Conservation (phyloP, 352 stramenopile genomes). For the Globisporangium mamillatum region DNA sequence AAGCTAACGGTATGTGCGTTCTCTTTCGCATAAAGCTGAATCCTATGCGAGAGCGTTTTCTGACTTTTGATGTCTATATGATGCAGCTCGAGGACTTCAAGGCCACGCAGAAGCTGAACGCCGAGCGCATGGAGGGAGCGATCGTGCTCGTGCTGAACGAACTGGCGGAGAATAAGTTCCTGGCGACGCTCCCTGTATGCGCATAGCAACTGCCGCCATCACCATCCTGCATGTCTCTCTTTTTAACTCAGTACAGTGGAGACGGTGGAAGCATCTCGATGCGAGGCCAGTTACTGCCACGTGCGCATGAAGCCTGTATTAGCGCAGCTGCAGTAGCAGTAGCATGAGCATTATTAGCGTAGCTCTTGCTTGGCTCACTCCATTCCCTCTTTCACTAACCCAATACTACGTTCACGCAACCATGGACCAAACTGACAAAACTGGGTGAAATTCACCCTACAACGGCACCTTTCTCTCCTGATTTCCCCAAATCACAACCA, state of each 20-base stretch:
- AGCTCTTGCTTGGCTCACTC: not conserved
- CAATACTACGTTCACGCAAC: not conserved
- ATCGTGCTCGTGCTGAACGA: constrained; percentile 59
- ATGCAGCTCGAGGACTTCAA: constrained; percentile 70
- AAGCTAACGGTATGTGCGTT: constrained; percentile 57
- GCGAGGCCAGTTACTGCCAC: not conserved
- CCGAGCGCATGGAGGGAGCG: constrained; percentile 60
- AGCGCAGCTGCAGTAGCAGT: not conserved
- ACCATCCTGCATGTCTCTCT: not conserved
- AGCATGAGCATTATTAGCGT: not conserved
- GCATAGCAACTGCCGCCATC: not conserved
- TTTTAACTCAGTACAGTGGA: not conserved
- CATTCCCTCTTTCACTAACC: constrained; percentile 4
- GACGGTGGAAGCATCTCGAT: constrained; percentile 10
- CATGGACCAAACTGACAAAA: constrained; percentile 1
- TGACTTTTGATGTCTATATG: not conserved
- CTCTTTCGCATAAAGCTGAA: not conserved
- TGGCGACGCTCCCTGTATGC: constrained; percentile 26
- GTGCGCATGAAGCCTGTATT: not conserved
- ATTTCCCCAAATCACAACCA: constrained; percentile 2
- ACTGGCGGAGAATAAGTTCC: constrained; percentile 30
- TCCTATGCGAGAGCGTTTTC: not conserved
- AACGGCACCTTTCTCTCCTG: not conserved
- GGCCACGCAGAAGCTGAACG: constrained; percentile 71
- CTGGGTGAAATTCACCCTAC: not conserved